Base-by-base conservation (phyloP, 2,329 filamentous ascomycete species). In the Verticillium albo-atrum region DNA sequence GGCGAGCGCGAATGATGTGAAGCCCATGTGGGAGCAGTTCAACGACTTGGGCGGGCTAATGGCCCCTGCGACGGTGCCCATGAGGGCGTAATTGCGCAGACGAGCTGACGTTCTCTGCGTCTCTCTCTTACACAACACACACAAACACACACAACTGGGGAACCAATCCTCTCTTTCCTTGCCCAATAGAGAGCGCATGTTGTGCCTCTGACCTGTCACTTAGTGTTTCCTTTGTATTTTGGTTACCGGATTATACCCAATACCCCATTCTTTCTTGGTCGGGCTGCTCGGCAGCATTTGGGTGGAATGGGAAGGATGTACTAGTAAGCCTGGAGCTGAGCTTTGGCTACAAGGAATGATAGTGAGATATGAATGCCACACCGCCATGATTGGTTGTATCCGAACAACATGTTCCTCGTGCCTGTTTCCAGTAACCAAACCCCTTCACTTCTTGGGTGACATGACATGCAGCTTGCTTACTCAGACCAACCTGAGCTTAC, bases 1-100 rank as follows among this genome's bases (percentile, higher is more conserved):
- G 10, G 75, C 75, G 73, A 70, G 75, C 60, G 67, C 67, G 1
- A 74, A 75, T 52, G 64, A 67, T 23, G 66, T 65, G 30, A 65
- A 72, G 59, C 70, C 74, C 3, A 74, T 74, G 4, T 82, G 77
- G 78, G 78, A 77, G 62, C 76, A 80, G 66, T 81, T 78, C 61
- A 70, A 72, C 28, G 76, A 79, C 14, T 66, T 82, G 4, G 79
- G 79, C 34, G 79, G 79, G 0, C 64, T 80, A 54, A 80, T 73
- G 2, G 32, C 58, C 26, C 34, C 54, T 2, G 50, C 57, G 23
- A 58, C 62, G 10, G 54, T 35, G 17, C 25, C 28, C 27, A 53
- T 30, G 25, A 53, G 14, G 25, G 27, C 51, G 25, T 47, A 12
- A 47, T 25, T 10, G 6, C n/a, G n/a, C 5, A 37, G 37, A 9